A percentile compares a stretch with the other conserved stretches of the same genome.
Conservation (phyloP, 2,329 filamentous ascomycete species). For the Chrysoporthe austroafricana region DNA sequence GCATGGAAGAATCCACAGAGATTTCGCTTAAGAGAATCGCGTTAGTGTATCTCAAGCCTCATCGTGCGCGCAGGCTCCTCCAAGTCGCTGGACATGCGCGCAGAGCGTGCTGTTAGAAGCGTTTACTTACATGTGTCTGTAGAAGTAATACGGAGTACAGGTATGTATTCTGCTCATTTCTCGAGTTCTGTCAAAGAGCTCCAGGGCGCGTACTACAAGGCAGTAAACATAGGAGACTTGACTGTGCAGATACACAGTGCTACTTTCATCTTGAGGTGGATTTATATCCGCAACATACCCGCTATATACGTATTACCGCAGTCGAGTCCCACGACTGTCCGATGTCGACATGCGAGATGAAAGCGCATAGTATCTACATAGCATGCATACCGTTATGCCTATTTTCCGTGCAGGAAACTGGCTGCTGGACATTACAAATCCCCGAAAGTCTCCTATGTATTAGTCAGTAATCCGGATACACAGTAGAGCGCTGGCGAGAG, state of each 20-base stretch:
- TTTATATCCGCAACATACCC: background rate
- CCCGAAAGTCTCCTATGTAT: background rate
- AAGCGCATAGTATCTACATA: background rate
- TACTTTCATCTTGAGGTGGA: background rate
- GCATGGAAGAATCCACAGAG: background rate
- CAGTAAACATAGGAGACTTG: background rate
- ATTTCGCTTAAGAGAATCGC: background rate
- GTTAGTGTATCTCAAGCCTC: background rate
- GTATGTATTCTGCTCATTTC: too few relatives aligned
- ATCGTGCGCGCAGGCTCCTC: slow-evolving; percentile 6
- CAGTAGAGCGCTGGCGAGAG: background rate
- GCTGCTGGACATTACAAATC: background rate
- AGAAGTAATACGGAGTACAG: too few relatives aligned
- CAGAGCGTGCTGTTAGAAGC: background rate
- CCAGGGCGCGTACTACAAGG: too few relatives aligned
- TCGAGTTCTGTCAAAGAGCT: too few relatives aligned
- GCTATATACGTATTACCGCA: background rate
- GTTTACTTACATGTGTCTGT: background rate
- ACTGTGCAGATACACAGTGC: background rate
- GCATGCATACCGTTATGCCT: background rate
- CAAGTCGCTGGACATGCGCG: background rate
- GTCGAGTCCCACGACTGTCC: background rate
- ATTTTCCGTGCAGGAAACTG: background rate
- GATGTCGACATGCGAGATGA: background rate
- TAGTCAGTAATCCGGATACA: background rate